Evolutionary conservation across 768 basidiomycete species (phyloP).

Genomic region (Kwoniella botswanensis): DNA sequence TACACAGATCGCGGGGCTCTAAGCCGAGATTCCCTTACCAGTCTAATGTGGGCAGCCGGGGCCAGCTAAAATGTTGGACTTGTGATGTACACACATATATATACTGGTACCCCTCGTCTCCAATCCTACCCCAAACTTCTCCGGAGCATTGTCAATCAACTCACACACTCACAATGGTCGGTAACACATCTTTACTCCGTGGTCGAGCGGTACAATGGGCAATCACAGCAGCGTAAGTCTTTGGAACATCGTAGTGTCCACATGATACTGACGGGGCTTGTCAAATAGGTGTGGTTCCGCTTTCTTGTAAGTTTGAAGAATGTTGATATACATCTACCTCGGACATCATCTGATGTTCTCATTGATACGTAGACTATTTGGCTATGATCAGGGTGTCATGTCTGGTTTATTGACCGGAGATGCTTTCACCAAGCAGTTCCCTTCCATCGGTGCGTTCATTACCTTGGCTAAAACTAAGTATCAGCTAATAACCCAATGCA

Average conservation of each 20-base stretch:
- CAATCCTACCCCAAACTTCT: not conserved
- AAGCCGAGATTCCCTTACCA: too few relatives aligned
- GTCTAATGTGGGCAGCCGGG: too few relatives aligned
- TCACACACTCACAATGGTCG: constrained; percentile 1
- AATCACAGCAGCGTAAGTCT: constrained; percentile 27
- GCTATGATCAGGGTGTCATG: constrained; percentile 40
- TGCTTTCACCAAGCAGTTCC: constrained; percentile 31
- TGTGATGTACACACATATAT: not conserved
- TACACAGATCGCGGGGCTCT: too few relatives aligned
- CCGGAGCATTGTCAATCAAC: not conserved
- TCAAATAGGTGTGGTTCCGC: constrained; percentile 24
- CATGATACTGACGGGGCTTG: not conserved
- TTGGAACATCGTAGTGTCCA: not conserved
- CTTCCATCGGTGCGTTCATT: constrained; percentile 25
- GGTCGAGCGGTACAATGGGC: constrained; percentile 32
- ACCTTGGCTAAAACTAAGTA: not conserved
- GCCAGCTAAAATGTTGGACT: not conserved
- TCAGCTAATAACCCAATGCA: not conserved
- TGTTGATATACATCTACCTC: too few relatives aligned
- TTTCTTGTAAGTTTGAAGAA: constrained; percentile 11
- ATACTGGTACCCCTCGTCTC: too few relatives aligned
- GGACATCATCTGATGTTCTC: too few relatives aligned
- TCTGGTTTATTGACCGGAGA: constrained; percentile 28
- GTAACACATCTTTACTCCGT: constrained; percentile 17
- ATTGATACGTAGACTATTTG: constrained; percentile 16